phyloP scores from a whole-genome alignment of 1,284 basidiomycete genomes.

The Earliella scabrosa region DNA sequence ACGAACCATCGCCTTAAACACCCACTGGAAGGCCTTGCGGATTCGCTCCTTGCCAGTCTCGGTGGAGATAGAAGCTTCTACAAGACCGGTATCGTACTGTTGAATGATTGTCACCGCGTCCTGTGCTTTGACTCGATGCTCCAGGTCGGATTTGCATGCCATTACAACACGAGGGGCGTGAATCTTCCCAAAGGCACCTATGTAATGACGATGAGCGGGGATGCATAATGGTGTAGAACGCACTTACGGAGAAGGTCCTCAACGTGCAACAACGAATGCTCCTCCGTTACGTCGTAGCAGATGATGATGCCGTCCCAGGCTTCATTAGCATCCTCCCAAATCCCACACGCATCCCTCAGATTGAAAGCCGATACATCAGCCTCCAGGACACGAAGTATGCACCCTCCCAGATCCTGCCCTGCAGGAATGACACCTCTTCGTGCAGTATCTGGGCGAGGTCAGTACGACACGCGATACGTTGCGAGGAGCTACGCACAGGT shows the following conservation, averaged over 20 bases:
- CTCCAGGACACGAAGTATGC: constrained; percentile 58
- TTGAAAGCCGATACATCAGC: constrained; percentile 46
- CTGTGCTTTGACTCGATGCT: constrained; percentile 57
- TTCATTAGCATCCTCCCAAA: constrained; percentile 52
- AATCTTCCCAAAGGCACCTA: constrained; percentile 60
- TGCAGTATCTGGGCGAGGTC: constrained; percentile 45
- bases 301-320: constrained; percentile 72
- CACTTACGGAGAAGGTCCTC: constrained; percentile 65
- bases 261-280: constrained; percentile 63
- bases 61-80: constrained; percentile 58
- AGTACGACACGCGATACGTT: background rate
- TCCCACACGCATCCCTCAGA: constrained; percentile 23
- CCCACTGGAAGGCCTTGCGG: constrained; percentile 66
- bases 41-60: constrained; percentile 65
- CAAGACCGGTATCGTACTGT: constrained; percentile 68
- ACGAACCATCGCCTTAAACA: constrained; percentile 62
- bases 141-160: constrained; percentile 76
- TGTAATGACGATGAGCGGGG: background rate
- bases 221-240: constrained; percentile 1
- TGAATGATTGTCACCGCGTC: constrained; percentile 51
- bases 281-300: constrained; percentile 73
- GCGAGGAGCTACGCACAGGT: constrained; percentile 26
- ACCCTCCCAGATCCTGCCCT: constrained; percentile 40
- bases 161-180: constrained; percentile 68
- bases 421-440: constrained; percentile 50